Evolutionary conservation across 176 grass and related monocot species (phyloP), one percentile per base, ranked within the genome.

Genomic region (Tillandsia fasciculata): DNA sequence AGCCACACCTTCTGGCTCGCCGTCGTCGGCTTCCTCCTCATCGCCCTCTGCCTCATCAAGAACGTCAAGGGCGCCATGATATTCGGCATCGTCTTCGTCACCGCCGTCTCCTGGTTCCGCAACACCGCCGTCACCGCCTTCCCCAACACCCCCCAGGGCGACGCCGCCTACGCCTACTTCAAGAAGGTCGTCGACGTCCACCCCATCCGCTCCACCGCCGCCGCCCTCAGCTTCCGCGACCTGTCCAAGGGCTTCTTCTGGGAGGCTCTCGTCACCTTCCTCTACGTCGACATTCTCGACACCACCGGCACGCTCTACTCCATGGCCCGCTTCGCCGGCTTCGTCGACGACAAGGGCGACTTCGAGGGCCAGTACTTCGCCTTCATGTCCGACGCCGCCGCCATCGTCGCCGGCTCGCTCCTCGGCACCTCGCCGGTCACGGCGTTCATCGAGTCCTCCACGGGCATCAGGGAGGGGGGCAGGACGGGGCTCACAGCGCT

Each of bases 311-410:
- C 70, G 9, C 90, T 94, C 67, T 94, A 94, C 64, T 82, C 90
- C 27, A 89, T 94, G 90, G 86, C 90, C 28, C 77, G 86, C 42
- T 94, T 94, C 57, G 90, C 90, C 33, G 86, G 90, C 0, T 94
- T 94, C 61, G 72, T 94, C 20, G 86, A 94, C 72, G 84, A 94
- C 0, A 82, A 87, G 10, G 90, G 90, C 3, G 78, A 86, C 22
- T 94, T 94, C 64, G 86, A 94, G 75, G 90, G 86, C 3, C 86
- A 94, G 74, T 94, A 94, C 83, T 89, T 89, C 48, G 90, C 90
- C 26, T 94, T 94, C 69, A 94, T 94, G 86, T 94, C 90, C 1
- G 90, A 94, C 84, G 90, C 90, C 12, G 68, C 90, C 15, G 86
- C 86, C 47, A 94, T 89, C 78, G 80, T 94, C 10, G 67, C 80